Evolutionary conservation across 1,284 basidiomycete species (phyloP), one percentile per base, ranked within the genome.

Genomic region (Melampsora allii-populina): DNA sequence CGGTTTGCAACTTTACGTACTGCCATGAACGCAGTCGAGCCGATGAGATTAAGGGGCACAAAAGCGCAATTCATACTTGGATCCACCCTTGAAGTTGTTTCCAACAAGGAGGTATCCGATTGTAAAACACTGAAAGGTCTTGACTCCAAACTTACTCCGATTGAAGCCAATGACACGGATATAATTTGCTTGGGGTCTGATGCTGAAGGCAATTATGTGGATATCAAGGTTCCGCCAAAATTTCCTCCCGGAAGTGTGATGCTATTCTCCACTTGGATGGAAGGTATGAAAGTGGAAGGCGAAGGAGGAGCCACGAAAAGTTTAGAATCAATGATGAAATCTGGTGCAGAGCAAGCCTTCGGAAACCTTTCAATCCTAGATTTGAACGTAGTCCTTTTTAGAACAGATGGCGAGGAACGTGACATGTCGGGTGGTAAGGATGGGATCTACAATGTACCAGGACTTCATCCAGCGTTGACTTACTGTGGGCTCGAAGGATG

Each of bases 401-500:
- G 94, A 29, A 86, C 91, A 0, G 92, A 96, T 76, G 89, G 88
- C 0, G 94, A 97, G 82, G 94, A 97, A 82, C 84, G 87, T 27
- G 94, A 97, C 80, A 90, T 91, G 1, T 94, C 91, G 21, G 82
- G 77, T 80, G 79, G 83, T 45, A 80, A 82, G 3, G 84, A 85
- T 80, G 93, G 94, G 4, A 86, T 84, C 1, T 97, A 96, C 82
- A 85, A 88, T 66, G 83, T 97, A 39, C 90, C 92, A 10, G 86
- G 85, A 33, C 81, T 88, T 45, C 91, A 90, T 0, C 85, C 86
- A 71, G 42, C 31, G 31, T 83, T 93, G 79, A 87, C 87, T 12
- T 97, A 95, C 82, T 96, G 92, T 79, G 94, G 94, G 33, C 82
- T 97, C 65, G 92, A 97, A 81, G 94, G 94, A 1, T 97, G 93